Conservation (phyloP, 768 basidiomycete species). For the Rhizopogon vinicolor region DNA sequence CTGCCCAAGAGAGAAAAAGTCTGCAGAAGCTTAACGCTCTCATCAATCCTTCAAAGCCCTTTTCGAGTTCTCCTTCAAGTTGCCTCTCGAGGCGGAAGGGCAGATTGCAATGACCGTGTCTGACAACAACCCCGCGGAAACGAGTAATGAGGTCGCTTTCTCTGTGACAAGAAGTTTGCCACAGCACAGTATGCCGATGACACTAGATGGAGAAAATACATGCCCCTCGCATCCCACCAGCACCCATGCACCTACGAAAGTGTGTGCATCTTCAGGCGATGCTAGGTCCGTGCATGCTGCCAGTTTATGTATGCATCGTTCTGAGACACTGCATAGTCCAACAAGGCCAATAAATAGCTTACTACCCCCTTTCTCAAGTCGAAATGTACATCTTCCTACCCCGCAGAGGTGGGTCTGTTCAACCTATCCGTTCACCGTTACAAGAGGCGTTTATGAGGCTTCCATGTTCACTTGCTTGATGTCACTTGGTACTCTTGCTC, state of each 20-base stretch:
- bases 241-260: not conserved
- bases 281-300: not conserved
- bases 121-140: not conserved
- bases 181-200: not conserved
- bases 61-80: not conserved
- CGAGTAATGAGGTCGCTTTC: not conserved
- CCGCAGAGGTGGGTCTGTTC: conserved; percentile 22
- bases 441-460: not conserved
- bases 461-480: not conserved
- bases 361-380: conserved; percentile 9
- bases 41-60: not conserved
- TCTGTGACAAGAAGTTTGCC: not conserved
- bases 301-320: not conserved
- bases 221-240: not conserved
- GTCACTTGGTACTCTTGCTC: not conserved
- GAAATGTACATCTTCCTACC: conserved; percentile 22
- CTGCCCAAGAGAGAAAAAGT: not conserved
- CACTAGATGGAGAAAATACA: not conserved
- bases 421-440: not conserved
- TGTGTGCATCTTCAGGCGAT: too few relatives aligned
- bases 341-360: not conserved
- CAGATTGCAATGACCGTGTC: not conserved
- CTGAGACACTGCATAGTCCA: not conserved
- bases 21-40: not conserved
- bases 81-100: not conserved